A percentile compares a stretch with the other conserved stretches of the same genome.
Evolutionary conservation across 169 alveolate species (phyloP).

Genomic region (Neospora caninum): DNA sequence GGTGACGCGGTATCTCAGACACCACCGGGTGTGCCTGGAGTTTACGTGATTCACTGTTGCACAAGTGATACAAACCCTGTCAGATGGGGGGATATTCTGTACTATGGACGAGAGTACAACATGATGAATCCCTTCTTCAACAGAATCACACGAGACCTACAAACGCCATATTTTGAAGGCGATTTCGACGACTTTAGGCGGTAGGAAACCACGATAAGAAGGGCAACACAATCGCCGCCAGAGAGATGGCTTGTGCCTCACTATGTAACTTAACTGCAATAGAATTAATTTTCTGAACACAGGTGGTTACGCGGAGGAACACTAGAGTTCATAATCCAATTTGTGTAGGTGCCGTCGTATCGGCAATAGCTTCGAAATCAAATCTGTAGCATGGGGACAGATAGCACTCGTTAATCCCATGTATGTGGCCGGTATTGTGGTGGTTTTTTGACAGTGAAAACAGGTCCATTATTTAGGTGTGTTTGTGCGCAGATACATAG

Average conservation of each 20-base stretch:
- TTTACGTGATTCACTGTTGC: slow-evolving; percentile 55
- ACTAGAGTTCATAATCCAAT: too few species aligned
- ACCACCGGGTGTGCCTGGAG: slow-evolving; percentile 9
- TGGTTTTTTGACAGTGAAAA: too few species aligned
- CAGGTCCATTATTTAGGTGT: too few species aligned
- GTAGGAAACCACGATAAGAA: not conserved
- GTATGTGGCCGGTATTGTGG: too few species aligned
- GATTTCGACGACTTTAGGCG: slow-evolving; percentile 52
- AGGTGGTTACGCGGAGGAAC: not conserved
- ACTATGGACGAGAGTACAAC: slow-evolving; percentile 48
- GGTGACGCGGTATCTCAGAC: not conserved
- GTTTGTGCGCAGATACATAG: too few species aligned
- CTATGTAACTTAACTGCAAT: not conserved
- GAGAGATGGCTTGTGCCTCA: too few species aligned
- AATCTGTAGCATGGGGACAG: too few species aligned
- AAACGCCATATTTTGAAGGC: slow-evolving; percentile 38
- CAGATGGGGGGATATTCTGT: slow-evolving; percentile 38
- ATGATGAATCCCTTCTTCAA: slow-evolving; percentile 45
- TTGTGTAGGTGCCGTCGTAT: too few species aligned
- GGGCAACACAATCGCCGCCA: not conserved
- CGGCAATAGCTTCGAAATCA: too few species aligned
- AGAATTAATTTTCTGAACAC: not conserved
- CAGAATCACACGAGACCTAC: slow-evolving; percentile 24
- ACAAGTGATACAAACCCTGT: slow-evolving; percentile 59
- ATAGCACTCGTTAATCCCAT: too few species aligned